These are phyloP conservation scores for Boletus huronensis DNA, from an alignment of 768 basidiomycete species.

Conservation along the genomic window DNA sequence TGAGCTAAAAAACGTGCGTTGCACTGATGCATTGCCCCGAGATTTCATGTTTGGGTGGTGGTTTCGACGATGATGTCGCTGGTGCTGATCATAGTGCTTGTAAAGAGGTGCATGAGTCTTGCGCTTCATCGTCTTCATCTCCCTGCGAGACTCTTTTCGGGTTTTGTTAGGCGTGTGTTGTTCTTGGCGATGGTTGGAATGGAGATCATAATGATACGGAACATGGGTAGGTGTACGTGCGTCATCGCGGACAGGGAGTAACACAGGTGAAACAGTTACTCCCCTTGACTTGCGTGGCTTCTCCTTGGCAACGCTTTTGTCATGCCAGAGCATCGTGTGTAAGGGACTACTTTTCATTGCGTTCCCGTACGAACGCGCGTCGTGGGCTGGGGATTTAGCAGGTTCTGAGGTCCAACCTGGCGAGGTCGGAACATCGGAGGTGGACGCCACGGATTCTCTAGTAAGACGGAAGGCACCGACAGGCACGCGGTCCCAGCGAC, in stretches of 20 bases:
- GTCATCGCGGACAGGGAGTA: slow-evolving; percentile 50
- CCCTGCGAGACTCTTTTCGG: slow-evolving; percentile 61
- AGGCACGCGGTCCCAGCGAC: slow-evolving; percentile 72
- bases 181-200: slow-evolving; percentile 38
- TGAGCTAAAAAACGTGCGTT: slow-evolving; percentile 43
- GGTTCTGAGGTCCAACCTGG: slow-evolving; percentile 31
- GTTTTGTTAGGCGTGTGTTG: slow-evolving; percentile 43
- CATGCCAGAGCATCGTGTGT: slow-evolving; percentile 53
- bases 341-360: slow-evolving; percentile 56
- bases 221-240: slow-evolving; percentile 52
- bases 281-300: slow-evolving; percentile 27
- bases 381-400: slow-evolving; percentile 12
- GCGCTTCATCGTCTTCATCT: slow-evolving; percentile 64
- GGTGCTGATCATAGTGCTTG: slow-evolving; percentile 41
- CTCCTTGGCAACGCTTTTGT: slow-evolving; percentile 23
- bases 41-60: slow-evolving; percentile 64
- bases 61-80: slow-evolving; percentile 51
- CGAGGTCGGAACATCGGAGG: slow-evolving; percentile 28
- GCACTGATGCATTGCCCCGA: slow-evolving; percentile 52
- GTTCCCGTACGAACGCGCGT: slow-evolving; percentile 31
- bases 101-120: slow-evolving; percentile 45
- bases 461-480: slow-evolving; percentile 71
- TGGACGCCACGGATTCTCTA: slow-evolving; percentile 31
- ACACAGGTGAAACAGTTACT: slow-evolving; percentile 48
- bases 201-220: slow-evolving; percentile 31